Conservation (phyloP, 768 basidiomycete species). For the Crepidotus variabilis region DNA sequence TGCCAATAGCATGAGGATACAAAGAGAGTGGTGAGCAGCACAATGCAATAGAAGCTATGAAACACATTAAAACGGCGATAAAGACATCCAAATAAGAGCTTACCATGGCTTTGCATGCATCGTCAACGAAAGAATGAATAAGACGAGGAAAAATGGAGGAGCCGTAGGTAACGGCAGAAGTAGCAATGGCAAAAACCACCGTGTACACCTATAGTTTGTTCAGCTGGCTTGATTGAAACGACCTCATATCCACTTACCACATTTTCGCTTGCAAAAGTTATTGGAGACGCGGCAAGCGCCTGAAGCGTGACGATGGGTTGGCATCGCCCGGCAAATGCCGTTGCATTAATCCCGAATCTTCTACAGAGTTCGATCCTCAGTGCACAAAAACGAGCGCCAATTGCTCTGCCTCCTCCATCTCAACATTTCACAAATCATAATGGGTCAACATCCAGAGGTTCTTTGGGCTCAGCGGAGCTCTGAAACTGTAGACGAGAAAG, state of each 20-base stretch:
- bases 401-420: conserved; percentile 7
- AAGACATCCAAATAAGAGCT: conserved; percentile 20
- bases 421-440: conserved; percentile 21
- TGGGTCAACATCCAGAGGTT: conserved; percentile 76
- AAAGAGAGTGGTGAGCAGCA: conserved; percentile 78
- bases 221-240: conserved; percentile 18
- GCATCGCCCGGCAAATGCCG: conserved; percentile 6
- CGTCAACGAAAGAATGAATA: conserved; percentile 74
- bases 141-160: conserved; percentile 71
- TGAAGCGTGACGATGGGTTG: background rate
- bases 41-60: conserved; percentile 80
- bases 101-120: conserved; percentile 85
- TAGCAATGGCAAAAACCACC: conserved; percentile 80
- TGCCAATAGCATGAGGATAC: conserved; percentile 90
- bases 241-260: conserved; percentile 46
- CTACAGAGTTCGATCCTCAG: conserved; percentile 38
- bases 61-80: background rate
- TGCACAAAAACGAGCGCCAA: conserved; percentile 13
- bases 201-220: conserved; percentile 61
- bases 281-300: background rate
- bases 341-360: conserved; percentile 27
- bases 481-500: conserved; percentile 60
- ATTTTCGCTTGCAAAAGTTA: conserved; percentile 3
- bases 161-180: conserved; percentile 78
- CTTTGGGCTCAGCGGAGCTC: conserved; percentile 95